Evolutionary conservation across 1,139 yeast species (phyloP).

Genomic region (Geotrichum siamense): DNA sequence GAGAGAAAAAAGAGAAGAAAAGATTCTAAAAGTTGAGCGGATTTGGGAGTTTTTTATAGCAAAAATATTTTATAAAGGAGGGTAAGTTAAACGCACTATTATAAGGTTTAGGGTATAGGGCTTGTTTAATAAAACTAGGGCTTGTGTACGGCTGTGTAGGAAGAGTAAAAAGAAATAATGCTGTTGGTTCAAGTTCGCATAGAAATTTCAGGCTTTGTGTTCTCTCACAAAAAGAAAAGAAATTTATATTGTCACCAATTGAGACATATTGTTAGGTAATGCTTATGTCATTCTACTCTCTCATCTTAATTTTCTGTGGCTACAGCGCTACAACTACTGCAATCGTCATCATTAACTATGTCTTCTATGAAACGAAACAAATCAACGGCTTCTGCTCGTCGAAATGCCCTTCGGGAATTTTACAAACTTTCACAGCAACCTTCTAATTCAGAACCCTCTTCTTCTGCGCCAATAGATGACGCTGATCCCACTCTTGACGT

Average conservation of each 20-base stretch:
- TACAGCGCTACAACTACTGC: not conserved
- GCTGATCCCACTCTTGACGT: slow-evolving; percentile 9
- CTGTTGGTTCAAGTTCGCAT: too few species aligned
- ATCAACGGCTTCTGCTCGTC: slow-evolving; percentile 25
- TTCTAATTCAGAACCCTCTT: slow-evolving; percentile 6
- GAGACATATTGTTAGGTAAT: not conserved
- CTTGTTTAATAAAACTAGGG: not conserved
- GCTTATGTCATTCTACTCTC: not conserved
- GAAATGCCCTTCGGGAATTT: slow-evolving; percentile 38
- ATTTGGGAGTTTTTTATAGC: slow-evolving; percentile 1
- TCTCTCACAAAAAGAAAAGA: too few species aligned
- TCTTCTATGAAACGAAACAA: not conserved
- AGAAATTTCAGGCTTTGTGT: too few species aligned
- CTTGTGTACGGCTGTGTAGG: too few species aligned
- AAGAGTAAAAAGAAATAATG: too few species aligned
- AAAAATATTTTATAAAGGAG: not conserved
- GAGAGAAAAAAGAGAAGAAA: slow-evolving; percentile 5
- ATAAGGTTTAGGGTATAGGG: not conserved
- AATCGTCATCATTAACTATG: not conserved
- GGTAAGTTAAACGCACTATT: not conserved
- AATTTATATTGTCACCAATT: not conserved
- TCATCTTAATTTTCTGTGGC: not conserved
- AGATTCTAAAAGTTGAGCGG: not conserved
- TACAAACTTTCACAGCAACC: slow-evolving; percentile 31
- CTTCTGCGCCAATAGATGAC: slow-evolving; percentile 7